A percentile compares a stretch with the other conserved stretches of the same genome.
phyloP scores from a whole-genome alignment of 345 rosid species.

The Dimocarpus longan region DNA sequence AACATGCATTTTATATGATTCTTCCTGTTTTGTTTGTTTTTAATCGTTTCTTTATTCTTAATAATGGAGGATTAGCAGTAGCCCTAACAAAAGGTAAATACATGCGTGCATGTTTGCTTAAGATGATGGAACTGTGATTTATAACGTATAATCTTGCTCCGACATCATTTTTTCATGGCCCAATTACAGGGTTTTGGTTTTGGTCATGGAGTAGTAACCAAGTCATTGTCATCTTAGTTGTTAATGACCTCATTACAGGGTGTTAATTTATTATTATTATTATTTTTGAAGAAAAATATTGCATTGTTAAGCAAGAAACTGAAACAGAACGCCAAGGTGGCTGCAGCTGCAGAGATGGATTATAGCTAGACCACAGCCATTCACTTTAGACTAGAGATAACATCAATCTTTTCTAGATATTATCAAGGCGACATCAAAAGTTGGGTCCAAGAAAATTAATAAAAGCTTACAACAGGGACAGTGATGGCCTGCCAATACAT shows the following conservation, averaged over 20 bases:
- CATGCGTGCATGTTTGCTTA: background rate
- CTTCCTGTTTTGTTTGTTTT: background rate
- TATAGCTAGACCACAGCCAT: background rate
- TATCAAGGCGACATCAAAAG: background rate
- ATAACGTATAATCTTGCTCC: background rate
- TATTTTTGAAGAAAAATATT: background rate
- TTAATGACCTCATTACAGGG: background rate
- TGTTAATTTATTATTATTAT: background rate
- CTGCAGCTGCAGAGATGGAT: background rate
- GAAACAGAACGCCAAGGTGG: background rate
- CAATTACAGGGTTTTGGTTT: conserved; percentile 11
- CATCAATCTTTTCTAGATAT: background rate
- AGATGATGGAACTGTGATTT: background rate
- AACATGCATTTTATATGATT: conserved; percentile 9
- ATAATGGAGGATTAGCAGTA: too few species aligned
- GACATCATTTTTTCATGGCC: conserved; percentile 7
- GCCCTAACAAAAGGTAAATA: background rate
- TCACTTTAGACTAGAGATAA: background rate
- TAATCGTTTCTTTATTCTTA: too few species aligned
- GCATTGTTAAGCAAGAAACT: background rate
- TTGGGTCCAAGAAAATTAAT: background rate
- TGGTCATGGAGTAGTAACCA: background rate
- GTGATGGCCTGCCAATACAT: background rate
- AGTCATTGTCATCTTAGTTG: background rate
- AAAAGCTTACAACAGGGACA: background rate